Evolutionary conservation across 305 asterid species (phyloP).

Genomic region (Solanum hybrid): DNA sequence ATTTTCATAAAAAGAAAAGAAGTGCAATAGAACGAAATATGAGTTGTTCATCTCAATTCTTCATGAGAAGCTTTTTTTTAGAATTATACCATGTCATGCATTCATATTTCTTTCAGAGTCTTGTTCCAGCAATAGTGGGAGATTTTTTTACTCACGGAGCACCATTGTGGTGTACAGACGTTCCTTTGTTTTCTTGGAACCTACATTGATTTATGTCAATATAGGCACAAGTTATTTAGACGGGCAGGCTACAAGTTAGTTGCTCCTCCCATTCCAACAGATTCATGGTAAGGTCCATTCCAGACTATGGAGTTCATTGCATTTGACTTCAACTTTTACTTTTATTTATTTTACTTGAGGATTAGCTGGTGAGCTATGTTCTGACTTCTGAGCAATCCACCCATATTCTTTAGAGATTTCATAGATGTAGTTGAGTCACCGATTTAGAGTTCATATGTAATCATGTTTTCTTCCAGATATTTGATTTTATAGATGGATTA

Average conservation of each 20-base stretch:
- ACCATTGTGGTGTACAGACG: neutral
- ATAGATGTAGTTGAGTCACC: neutral
- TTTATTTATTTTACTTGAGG: neutral
- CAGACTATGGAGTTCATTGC: neutral
- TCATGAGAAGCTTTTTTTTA: neutral
- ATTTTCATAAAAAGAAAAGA: neutral
- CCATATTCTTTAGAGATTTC: neutral
- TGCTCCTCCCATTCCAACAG: neutral
- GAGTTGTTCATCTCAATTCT: neutral
- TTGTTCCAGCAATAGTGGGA: neutral
- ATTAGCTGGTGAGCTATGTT: neutral
- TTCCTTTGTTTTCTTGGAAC: neutral
- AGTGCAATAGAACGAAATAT: neutral
- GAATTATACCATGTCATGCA: neutral
- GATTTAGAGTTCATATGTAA: neutral
- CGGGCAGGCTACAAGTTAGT: neutral
- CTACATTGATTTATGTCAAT: neutral
- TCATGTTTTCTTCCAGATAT: neutral
- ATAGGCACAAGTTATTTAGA: neutral
- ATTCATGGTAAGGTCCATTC: neutral
- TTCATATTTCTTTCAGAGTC: neutral
- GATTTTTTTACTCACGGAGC: neutral
- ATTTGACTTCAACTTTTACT: neutral
- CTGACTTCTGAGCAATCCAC: neutral
- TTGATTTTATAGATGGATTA: neutral